Evolutionary conservation across 139 green algal genomes (phyloP), one percentile per base, ranked within the genome.

Genomic region (Haematococcus sp.): DNA sequence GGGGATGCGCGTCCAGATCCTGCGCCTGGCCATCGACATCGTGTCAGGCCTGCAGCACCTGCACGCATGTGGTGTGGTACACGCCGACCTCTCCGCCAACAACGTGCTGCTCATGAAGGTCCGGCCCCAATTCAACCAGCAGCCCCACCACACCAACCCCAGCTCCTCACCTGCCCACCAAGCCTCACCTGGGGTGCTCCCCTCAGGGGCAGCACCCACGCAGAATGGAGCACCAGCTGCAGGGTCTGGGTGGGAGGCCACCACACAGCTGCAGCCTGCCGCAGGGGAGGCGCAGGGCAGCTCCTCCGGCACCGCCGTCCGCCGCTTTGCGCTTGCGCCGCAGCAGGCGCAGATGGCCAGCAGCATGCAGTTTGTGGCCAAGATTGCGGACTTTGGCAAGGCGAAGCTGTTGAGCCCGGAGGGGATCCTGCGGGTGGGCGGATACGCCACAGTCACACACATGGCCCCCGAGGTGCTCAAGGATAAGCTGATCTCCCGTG

Each of bases 331-430:
- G 22, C 35, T 70, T 34, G 63, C 33, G 16, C 19, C 34, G 17
- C 35, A 4, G 15, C 4, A 56, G 63, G 17, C 63, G 2, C 19
- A 20, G 19, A 56, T 28, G 5, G 63, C 63, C 3, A 15, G 31
- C 35, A 35, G 58, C 22, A 35, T 56, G 63, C 35, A 70, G 35
- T 70, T 70, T 34, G 63, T 70, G 22, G 63, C 63, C 34, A 70
- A 70, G 63, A 68, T 94, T 3, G 75, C 80, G 28, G 90, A 93
- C 68, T 92, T 91, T 83, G 89, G 87, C 0, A 69, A 94, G 27
- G 84, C 76, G 7, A 73, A 88, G 16, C 78, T 90, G 40, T 74
- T 90, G 46, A 25, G 63, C 34, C 63, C 63, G 17, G 35, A 51
- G 1, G 35, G 35, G 35, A 43, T 70, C 35, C n/a, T 70, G 32